Evolutionary conservation across 371 early-diverging fungal species (phyloP).

Genomic region (Mucor irregularis): DNA sequence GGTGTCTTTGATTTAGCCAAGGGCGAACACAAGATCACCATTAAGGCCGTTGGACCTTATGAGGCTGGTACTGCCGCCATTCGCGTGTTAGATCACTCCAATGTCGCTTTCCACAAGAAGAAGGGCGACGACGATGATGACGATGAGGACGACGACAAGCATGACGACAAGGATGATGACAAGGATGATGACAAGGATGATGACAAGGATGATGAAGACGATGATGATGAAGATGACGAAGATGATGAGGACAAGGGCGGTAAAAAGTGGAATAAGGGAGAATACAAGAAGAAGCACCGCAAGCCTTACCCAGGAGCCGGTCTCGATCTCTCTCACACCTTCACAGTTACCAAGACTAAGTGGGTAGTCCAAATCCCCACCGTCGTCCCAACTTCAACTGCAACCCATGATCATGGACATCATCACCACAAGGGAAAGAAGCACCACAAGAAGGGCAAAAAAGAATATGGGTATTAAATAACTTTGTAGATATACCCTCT

Average conservation of each 20-base stretch:
- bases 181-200: constrained; percentile 11
- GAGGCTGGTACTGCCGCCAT: constrained; percentile 52
- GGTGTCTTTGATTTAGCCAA: constrained; percentile 38
- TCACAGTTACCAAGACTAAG: constrained; percentile 34
- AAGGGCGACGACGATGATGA: constrained; percentile 12
- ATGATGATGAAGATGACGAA: constrained; percentile 7
- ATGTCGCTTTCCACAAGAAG: constrained; percentile 18
- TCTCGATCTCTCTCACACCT: constrained; percentile 29
- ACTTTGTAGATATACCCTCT: no score
- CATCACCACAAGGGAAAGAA: no score
- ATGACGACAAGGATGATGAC: not conserved
- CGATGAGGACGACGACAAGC: constrained; percentile 11
- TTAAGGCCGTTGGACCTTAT: constrained; percentile 44
- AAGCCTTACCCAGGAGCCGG: not conserved
- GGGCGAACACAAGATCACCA: constrained; percentile 48
- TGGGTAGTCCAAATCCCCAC: constrained; percentile 17
- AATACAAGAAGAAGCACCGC: not conserved
- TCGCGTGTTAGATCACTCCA: constrained; percentile 30
- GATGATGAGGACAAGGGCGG: constrained; percentile 3
- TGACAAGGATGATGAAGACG: constrained; percentile 6
- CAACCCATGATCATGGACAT: no score
- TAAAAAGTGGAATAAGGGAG: not conserved
- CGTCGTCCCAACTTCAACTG: not conserved
- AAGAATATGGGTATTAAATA: no score
- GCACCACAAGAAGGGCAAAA: no score